Base-by-base conservation (phyloP, 768 basidiomycete species). In the Sarcodon sp. region DNA sequence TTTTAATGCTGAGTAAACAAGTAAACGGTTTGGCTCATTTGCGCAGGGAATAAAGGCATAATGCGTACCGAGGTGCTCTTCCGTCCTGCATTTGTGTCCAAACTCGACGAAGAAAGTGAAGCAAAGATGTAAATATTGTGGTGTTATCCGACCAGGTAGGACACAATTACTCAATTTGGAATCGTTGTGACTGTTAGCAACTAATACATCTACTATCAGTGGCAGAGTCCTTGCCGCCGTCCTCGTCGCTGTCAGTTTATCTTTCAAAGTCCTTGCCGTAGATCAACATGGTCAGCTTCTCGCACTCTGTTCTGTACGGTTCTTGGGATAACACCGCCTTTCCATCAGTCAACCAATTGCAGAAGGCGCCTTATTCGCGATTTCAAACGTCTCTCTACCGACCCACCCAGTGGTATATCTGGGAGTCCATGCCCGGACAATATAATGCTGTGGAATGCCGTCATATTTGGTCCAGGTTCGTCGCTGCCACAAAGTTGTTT, bases 371-470 rank as follows among this genome's bases (percentile, higher is more conserved):
- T 99, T 53, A 94, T 99, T 53, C 85, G 96, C 50, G 96, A 99
- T 68, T 98, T 99, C 69, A 98, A 96, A 69, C 77, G 90, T 21
- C 76, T 99, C 39, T 89, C 90, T 43, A 83, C 82, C 18, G 96
- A 98, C 61, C 93, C 94, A 4, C 96, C 96, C 0, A 83, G 87
- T 47, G 96, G 96, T 6, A 91, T 99, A 55, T 93, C 90, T 4
- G 96, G 94, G 11, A 93, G 90, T 58, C 94, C 96, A 60, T 92
- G 90, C 61, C 83, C 90, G 2, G 96, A 98, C 62, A 98, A 98
- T 63, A 96, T 99, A 65, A 96, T 98, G 91, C 75, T 97, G 12
- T 99, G 96, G 96, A 99, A 99, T 59, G 96, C 96, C 1, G 96
- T 99, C 49, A 99, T 99, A 53, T 98, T 99, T 60, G 96, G 96